Evolutionary conservation across 2,329 filamentous ascomycete genomes (phyloP).

Genomic region (Graphilbum sp.): DNA sequence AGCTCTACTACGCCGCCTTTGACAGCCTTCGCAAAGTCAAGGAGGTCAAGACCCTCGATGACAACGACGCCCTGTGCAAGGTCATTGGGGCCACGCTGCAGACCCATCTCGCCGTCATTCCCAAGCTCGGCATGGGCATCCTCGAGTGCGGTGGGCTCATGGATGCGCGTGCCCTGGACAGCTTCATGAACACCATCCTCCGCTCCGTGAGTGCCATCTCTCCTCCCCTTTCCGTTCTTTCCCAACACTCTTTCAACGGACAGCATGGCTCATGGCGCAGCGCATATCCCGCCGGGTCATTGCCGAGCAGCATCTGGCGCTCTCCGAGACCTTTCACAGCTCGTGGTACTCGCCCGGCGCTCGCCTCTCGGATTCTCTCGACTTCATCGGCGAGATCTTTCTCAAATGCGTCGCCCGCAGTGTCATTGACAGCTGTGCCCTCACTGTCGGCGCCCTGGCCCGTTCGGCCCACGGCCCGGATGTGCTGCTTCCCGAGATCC

Average conservation of each 20-base stretch:
- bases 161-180: conserved; percentile 65
- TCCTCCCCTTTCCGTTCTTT: too few relatives aligned
- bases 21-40: conserved; percentile 72
- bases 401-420: conserved; percentile 83
- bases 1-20: conserved; percentile 94
- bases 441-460: conserved; percentile 58
- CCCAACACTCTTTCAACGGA: too few relatives aligned
- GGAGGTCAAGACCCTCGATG: conserved; percentile 70
- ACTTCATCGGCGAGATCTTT: conserved; percentile 93
- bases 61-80: conserved; percentile 78
- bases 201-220: conserved; percentile 74
- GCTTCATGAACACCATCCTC: conserved; percentile 88
- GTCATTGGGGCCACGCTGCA: conserved; percentile 64
- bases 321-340: conserved; percentile 86
- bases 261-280: too few relatives aligned
- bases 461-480: conserved; percentile 57
- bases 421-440: conserved; percentile 69
- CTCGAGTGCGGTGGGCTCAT: conserved; percentile 77
- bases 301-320: conserved; percentile 87
- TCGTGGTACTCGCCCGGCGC: conserved; percentile 78
- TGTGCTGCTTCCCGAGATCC: conserved; percentile 62
- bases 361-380: conserved; percentile 46
- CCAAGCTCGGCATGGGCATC: conserved; percentile 85
- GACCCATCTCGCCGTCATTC: conserved; percentile 85
- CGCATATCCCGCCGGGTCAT: conserved; percentile 92